Evolutionary conservation across 2,329 filamentous ascomycete genomes (phyloP), one percentile per base, ranked within the genome.

Genomic region (Fusarium tanahbumbuense): DNA sequence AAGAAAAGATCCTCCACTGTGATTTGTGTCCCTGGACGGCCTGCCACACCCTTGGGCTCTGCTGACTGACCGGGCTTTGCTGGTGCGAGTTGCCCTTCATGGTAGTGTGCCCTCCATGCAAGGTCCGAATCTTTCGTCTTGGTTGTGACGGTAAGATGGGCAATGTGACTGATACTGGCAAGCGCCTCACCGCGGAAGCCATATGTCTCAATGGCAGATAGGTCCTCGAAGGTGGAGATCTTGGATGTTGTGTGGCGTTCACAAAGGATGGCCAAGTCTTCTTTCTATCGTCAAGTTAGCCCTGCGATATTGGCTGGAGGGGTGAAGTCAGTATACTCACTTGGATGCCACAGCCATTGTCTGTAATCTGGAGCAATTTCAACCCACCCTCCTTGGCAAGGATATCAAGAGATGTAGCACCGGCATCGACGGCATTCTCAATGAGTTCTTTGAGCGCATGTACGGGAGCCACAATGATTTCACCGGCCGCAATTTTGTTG

Each of bases 231-330:
- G 8, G 89, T 88, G 73, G 96, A 94, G 62, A 99, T 86, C 78
- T 99, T 99, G 15, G 95, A 98, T 0, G 96, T 99, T 12, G 96
- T 99, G 78, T 98, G 98, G 53, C 96, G 90, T 79, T 98, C 94
- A 77, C 96, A 99, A 6, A 99, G 85, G 61, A 99, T 97, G 3
- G 92, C 86, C 64, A 99, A 79, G 78, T 99, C 96, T 70, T 97
- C 94, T 86, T 92, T 93, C 93, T 97, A 47, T 57, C 2, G 18
- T 10, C 10, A 27, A 47, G 68, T 76, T 54, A 76, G 74, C 41
- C 40, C 41, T 41, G 46, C 10, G 23, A 18, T 46, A n/a, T 28
- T 46, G 4, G 16, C 18, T 15, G 18, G 10, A 23, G 28, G 23
- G 23, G 42, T 28, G 13, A 22, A 27, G 25, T 18, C 15, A 27